Percentiles rank a stretch among this genome's conserved stretches.
Conservation (phyloP, 2,329 filamentous ascomycete species). For the Dactylellina leptospora region DNA sequence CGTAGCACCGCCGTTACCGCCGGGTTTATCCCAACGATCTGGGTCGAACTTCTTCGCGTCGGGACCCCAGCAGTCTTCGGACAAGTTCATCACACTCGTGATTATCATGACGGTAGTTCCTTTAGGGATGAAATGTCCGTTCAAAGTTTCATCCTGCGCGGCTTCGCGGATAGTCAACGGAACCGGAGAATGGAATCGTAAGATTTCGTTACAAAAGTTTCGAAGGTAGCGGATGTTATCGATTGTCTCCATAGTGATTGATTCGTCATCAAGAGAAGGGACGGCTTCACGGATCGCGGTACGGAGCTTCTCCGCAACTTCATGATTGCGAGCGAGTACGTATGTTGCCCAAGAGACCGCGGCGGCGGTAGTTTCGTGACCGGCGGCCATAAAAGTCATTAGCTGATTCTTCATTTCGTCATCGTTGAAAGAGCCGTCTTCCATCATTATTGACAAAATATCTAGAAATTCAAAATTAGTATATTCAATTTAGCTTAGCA, state of each 20-base stretch:
- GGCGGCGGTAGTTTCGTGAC: slow-evolving; percentile 68
- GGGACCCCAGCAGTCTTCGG: slow-evolving; percentile 75
- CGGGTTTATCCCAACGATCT: slow-evolving; percentile 72
- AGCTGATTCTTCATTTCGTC: slow-evolving; percentile 85
- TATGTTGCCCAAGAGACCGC: slow-evolving; percentile 80
- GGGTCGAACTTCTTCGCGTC: slow-evolving; percentile 80
- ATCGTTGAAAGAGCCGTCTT: slow-evolving; percentile 69
- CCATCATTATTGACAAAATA: slow-evolving; percentile 81
- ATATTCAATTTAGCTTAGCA: too few species aligned
- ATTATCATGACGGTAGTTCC: slow-evolving; percentile 74
- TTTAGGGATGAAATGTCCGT: slow-evolving; percentile 72
- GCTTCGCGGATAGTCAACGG: slow-evolving; percentile 75
- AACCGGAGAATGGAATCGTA: slow-evolving; percentile 77
- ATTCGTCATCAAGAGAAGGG: slow-evolving; percentile 63
- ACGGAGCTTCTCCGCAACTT: slow-evolving; percentile 73
- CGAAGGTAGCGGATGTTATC: slow-evolving; percentile 81
- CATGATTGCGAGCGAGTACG: slow-evolving; percentile 71
- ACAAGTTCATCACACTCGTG: slow-evolving; percentile 75
- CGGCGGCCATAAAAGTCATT: slow-evolving; percentile 87
- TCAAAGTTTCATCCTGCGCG: slow-evolving; percentile 71
- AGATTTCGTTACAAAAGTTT: slow-evolving; percentile 78
- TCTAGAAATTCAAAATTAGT: too few species aligned
- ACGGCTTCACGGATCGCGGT: slow-evolving; percentile 72
- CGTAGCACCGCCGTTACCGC: slow-evolving; percentile 70
- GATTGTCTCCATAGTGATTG: slow-evolving; percentile 59